phyloP scores from a whole-genome alignment of 73 alveolate genomes.

The Effrenium voratum region DNA sequence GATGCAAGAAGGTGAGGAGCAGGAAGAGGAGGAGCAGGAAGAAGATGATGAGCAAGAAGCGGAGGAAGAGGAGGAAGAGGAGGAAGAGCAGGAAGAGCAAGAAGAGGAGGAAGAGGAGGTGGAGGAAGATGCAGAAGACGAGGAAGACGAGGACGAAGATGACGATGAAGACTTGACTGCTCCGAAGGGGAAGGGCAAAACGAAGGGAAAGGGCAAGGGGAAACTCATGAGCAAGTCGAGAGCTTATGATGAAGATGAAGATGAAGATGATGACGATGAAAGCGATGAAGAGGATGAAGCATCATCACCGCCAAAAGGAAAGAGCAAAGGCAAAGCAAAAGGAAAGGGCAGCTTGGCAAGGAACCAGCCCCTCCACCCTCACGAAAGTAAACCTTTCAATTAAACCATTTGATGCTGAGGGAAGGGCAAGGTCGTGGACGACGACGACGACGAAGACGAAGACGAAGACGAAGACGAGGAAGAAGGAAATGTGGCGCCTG shows the following conservation, averaged over 20 bases:
- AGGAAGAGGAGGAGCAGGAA: slow-evolving; percentile 19
- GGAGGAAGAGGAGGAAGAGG: background rate
- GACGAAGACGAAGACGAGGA: slow-evolving; percentile 39
- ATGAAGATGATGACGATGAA: slow-evolving; percentile 34
- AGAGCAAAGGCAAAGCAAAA: slow-evolving; percentile 41
- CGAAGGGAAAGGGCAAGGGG: background rate
- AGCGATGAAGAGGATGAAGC: slow-evolving; percentile 19
- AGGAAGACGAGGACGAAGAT: slow-evolving; percentile 22
- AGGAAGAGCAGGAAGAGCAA: background rate
- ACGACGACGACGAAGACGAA: slow-evolving; percentile 28
- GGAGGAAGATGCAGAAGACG: slow-evolving; percentile 20
- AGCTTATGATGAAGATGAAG: slow-evolving; percentile 2
- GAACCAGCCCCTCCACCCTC: too few species aligned
- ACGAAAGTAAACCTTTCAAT: too few species aligned
- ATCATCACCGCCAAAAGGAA: background rate
- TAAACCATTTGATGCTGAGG: background rate
- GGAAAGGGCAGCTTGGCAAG: slow-evolving; percentile 9
- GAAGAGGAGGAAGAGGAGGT: background rate
- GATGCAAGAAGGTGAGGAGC: background rate
- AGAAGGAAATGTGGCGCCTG: background rate
- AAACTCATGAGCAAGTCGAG: background rate
- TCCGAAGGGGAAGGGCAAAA: slow-evolving; percentile 44
- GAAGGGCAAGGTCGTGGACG: slow-evolving; percentile 4
- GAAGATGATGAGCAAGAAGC: too few species aligned
- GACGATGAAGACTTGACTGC: background rate